phyloP scores from a whole-genome alignment of 371 early-diverging fungal species.

The Circinella minor region DNA sequence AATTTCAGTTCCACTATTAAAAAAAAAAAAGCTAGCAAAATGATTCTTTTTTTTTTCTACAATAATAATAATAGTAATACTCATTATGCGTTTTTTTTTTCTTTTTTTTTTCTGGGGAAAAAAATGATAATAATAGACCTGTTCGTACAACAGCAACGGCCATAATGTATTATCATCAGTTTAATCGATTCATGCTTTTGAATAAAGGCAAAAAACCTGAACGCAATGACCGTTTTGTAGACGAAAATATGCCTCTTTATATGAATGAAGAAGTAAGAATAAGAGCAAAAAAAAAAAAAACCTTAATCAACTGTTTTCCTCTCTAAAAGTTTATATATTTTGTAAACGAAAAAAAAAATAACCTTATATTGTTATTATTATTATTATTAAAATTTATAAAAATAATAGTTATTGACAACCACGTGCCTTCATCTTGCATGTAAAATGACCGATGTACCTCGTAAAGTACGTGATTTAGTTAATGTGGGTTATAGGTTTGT shows the following conservation, averaged over 20 bases:
- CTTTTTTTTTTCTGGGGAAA: background rate
- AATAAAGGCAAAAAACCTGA: conserved; percentile 16
- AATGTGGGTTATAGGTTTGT: conserved; percentile 57
- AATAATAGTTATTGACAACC: conserved; percentile 45
- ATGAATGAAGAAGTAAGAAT: conserved; percentile 40
- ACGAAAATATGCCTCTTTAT: conserved; percentile 25
- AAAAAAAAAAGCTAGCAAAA: background rate
- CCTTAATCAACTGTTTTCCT: background rate
- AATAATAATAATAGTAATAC: background rate
- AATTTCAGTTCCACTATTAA: too few relatives aligned
- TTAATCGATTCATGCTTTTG: conserved; percentile 36
- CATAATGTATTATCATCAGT: conserved; percentile 50
- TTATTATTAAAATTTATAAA: background rate
- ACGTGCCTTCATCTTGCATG: conserved; percentile 61
- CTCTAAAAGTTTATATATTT: background rate
- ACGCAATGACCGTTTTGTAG: conserved; percentile 29
- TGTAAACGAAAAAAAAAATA: background rate
- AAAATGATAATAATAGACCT: conserved; percentile 30
- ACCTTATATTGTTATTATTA: background rate
- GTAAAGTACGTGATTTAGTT: conserved; percentile 63
- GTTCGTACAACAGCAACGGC: conserved; percentile 54
- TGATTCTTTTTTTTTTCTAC: too few relatives aligned
- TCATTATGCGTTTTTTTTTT: background rate
- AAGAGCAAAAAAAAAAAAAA: too few relatives aligned
- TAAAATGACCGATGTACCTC: conserved; percentile 58